Evolutionary conservation across 352 stramenopile species (phyloP), one percentile per base, ranked within the genome.

Genomic region (Blastocystis sp.): DNA sequence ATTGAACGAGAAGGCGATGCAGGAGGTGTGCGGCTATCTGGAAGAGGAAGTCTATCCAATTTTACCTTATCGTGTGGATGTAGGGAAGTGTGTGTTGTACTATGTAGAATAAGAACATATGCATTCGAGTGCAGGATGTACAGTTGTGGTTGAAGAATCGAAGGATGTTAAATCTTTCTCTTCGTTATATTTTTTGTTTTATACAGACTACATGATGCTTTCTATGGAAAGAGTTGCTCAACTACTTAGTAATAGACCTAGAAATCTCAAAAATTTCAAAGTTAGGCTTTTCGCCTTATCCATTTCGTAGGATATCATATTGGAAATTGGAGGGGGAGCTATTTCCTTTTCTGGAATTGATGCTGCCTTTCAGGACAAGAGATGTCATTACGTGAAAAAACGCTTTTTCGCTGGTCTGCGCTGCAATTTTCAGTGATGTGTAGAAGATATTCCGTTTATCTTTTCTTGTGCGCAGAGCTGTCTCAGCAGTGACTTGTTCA

Each of bases 21-120:
- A 18, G n/a, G 47, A 85, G 26, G 34, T 85, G 9, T 34, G n/a
- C 16, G 1, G 53, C 5, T 85, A 69, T 26, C 30, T 85, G 34
- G 73, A 85, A 37, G 43, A 85, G 54, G 73, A 85, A 13, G 43
- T 62, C 5, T 85, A 85, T 65, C 73, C 73, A 2, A 24, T 85
- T n/a, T 26, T 85, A 7, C 43, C 30, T 18, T 85, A 85, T 66
- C 37, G 18, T 16, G 16, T 54, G n/a, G 47, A 66, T 8, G 73
- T 85, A 53, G 13, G 47, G 9, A 4, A 34, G 8, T 39, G 8
- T 9, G n/a, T 3, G 20, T 20, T 13, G 6, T 11, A 11, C 8
- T 18, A 85, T 50, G 11, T 85, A 85, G 73, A 65, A 85, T n/a
- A 66, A 68, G 26, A 30, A 24, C 3, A 47, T 85, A 2, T 16